These are phyloP conservation scores for Lipomyces orientalis DNA, from an alignment of 805 yeast genomes.

Conservation along the genomic window DNA sequence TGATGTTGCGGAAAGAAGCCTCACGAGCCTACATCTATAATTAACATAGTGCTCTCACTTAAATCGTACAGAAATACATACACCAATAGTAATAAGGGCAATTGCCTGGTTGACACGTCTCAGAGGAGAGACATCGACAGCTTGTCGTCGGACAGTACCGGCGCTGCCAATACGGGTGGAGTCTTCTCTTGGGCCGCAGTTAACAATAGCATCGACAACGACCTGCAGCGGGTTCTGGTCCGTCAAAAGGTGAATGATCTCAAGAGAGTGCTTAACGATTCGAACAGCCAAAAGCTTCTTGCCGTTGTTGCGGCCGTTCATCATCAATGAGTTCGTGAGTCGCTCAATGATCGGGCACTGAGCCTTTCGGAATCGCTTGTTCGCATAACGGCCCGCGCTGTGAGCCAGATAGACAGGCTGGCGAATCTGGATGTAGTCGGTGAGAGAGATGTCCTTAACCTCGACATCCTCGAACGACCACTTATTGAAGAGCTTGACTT, in stretches of 20 bases:
- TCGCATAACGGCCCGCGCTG: slow-evolving; percentile 99
- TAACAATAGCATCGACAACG: slow-evolving; percentile 97
- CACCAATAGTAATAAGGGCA: slow-evolving; percentile 97
- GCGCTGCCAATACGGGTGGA: slow-evolving; percentile 99
- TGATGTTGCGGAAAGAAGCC: slow-evolving; percentile 99
- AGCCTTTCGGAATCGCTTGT: slow-evolving; percentile 99
- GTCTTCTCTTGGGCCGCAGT: slow-evolving; percentile 99
- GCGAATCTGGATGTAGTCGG: slow-evolving; percentile 97
- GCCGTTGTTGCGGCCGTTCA: slow-evolving; percentile 99
- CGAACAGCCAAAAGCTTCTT: slow-evolving; percentile 99
- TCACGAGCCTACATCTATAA: slow-evolving; percentile 64
- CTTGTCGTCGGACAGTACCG: slow-evolving; percentile 99
- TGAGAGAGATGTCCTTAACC: slow-evolving; percentile 96
- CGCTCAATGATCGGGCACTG: slow-evolving; percentile 99
- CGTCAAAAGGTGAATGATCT: slow-evolving; percentile 94
- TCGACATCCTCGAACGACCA: slow-evolving; percentile 99
- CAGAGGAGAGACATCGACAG: slow-evolving; percentile 99
- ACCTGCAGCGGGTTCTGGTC: slow-evolving; percentile 99
- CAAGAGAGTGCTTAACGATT: slow-evolving; percentile 99
- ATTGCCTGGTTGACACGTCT: slow-evolving; percentile 99
- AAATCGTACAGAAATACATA: slow-evolving; percentile 10
- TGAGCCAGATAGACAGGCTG: slow-evolving; percentile 97
- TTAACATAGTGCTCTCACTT: slow-evolving; percentile 42
- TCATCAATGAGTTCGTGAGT: slow-evolving; percentile 99
- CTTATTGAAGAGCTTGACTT: slow-evolving; percentile 98